Conservation (phyloP, 805 yeast genomes). For the Starmerella bombicola region DNA sequence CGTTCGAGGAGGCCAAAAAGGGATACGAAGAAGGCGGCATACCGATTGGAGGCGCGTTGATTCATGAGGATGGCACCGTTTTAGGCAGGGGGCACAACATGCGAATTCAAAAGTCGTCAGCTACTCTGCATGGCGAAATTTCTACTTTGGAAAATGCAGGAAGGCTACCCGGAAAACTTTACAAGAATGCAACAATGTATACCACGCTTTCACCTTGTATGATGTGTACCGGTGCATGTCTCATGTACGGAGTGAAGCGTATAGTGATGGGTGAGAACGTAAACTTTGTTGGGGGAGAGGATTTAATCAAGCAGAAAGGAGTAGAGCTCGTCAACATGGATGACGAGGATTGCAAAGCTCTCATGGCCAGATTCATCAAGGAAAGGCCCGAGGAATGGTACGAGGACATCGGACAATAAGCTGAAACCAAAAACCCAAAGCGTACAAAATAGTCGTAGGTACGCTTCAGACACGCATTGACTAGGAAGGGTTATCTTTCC, state of each 20-base stretch:
- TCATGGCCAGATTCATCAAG: constrained; percentile 67
- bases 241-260: constrained; percentile 77
- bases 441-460: too few species aligned
- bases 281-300: constrained; percentile 76
- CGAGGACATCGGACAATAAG: constrained; percentile 31
- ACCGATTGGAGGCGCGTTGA: constrained; percentile 72
- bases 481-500: too few species aligned
- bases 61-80: constrained; percentile 63
- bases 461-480: too few species aligned
- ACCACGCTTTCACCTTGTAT: constrained; percentile 87
- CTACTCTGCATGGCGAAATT: constrained; percentile 87
- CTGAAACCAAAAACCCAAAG: too few species aligned
- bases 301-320: constrained; percentile 51
- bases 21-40: constrained; percentile 75
- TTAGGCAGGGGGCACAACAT: constrained; percentile 83
- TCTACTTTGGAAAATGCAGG: constrained; percentile 85
- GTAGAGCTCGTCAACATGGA: constrained; percentile 34
- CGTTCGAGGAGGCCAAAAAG: constrained; percentile 27
- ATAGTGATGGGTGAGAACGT: constrained; percentile 82
- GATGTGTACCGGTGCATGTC: constrained; percentile 91
- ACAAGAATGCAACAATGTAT: constrained; percentile 79
- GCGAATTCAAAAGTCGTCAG: constrained; percentile 73
- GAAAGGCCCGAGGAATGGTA: constrained; percentile 34
- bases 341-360: constrained; percentile 32
- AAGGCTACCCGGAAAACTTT: constrained; percentile 63